Percentiles rank a stretch among this genome's conserved stretches.
Conservation (phyloP, 352 stramenopile species). For the Pythium sukuiense region DNA sequence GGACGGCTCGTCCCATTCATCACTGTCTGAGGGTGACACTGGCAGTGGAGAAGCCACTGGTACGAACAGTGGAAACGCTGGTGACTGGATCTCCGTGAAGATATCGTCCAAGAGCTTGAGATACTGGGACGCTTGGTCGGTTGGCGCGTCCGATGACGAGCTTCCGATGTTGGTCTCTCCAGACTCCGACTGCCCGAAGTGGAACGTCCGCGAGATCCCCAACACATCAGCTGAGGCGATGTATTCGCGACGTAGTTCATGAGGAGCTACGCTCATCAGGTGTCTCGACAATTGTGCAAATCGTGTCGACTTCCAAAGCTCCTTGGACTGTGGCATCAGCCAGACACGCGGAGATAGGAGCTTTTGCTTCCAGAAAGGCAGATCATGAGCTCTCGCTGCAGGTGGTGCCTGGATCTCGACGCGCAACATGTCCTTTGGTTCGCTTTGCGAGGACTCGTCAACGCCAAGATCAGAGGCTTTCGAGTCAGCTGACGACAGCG, state of each 20-base stretch:
- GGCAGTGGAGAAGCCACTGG: conserved; percentile 17
- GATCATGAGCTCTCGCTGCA: background rate
- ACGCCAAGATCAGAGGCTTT: conserved; percentile 8
- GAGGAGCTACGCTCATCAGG: conserved; percentile 7
- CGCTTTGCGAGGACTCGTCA: background rate
- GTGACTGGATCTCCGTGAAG: conserved; percentile 60
- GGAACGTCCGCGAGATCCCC: conserved; percentile 39
- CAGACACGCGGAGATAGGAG: background rate
- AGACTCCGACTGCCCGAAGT: conserved; percentile 20
- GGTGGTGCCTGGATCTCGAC: background rate
- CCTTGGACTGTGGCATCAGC: background rate
- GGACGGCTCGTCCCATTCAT: background rate
- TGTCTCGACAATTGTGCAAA: conserved; percentile 25
- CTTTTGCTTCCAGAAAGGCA: background rate
- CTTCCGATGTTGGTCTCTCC: background rate
- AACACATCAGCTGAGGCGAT: conserved; percentile 33
- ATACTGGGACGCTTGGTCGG: conserved; percentile 39
- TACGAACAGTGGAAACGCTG: conserved; percentile 52
- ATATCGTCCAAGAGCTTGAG: conserved; percentile 49
- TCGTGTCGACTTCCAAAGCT: background rate
- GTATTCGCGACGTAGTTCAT: conserved; percentile 1
- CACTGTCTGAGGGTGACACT: background rate
- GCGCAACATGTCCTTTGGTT: conserved; percentile 4
- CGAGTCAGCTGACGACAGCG: background rate
- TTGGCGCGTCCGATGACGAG: background rate